Conservation (phyloP, 2,329 filamentous ascomycete species). For the Tolypocladium ophioglossoides region DNA sequence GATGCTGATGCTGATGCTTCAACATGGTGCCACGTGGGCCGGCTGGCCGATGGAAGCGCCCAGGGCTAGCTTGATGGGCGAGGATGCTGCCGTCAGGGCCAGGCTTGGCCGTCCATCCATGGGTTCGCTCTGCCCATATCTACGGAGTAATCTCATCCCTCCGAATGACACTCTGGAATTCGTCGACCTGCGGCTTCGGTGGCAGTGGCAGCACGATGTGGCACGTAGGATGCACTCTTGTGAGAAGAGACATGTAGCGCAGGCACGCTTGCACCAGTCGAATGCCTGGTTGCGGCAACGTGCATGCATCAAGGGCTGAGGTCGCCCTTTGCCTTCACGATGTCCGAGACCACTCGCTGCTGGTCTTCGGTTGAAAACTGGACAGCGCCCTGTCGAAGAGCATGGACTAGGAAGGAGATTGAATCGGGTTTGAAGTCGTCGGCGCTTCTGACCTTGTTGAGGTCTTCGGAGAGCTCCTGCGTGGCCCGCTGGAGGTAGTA, state of each 20-base stretch:
- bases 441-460: slow-evolving; percentile 57
- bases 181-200: not conserved
- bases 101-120: not conserved
- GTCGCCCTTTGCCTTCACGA: not conserved
- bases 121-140: not conserved
- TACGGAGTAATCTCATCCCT: too few relatives aligned
- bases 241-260: not conserved
- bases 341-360: slow-evolving; percentile 8
- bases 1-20: not conserved
- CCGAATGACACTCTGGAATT: not conserved
- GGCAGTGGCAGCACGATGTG: not conserved
- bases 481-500: slow-evolving; percentile 63
- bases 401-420: slow-evolving; percentile 54
- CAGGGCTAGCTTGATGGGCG: not conserved
- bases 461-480: slow-evolving; percentile 61
- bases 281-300: not conserved
- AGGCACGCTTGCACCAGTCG: not conserved
- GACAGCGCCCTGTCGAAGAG: slow-evolving; percentile 55
- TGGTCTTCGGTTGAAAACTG: slow-evolving; percentile 42
- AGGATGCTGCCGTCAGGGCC: not conserved
- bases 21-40: not conserved
- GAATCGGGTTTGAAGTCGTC: slow-evolving; percentile 60
- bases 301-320: not conserved
- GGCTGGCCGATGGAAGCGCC: not conserved
- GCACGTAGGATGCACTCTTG: not conserved